These are phyloP conservation scores for Coemansia umbellata DNA, from an alignment of 192 early-diverging fungal genomes.

Conservation along the genomic window DNA sequence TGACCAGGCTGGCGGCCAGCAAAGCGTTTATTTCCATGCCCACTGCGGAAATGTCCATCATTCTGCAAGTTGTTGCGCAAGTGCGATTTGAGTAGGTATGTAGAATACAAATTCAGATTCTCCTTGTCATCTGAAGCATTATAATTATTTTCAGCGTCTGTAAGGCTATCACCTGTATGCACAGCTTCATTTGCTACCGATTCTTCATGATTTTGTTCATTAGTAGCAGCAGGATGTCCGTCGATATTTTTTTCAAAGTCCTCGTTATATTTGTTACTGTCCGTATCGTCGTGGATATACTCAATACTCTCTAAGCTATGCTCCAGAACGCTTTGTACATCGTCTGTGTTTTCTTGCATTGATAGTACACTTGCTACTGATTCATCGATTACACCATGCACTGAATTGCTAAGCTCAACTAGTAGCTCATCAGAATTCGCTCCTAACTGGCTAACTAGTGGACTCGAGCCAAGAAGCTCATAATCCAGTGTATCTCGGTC, in stretches of 20 bases:
- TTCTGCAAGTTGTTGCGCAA: constrained; percentile 39
- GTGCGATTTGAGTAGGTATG: constrained; percentile 48
- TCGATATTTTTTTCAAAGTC: neutral
- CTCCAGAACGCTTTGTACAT: neutral
- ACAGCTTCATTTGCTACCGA: too few species aligned
- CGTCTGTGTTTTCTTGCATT: neutral
- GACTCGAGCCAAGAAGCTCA: constrained; percentile 43
- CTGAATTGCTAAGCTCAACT: constrained; percentile 29
- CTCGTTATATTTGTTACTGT: neutral
- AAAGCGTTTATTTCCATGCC: constrained; percentile 7
- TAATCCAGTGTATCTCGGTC: constrained; percentile 21
- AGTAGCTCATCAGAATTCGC: constrained; percentile 31
- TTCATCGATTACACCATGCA: constrained; percentile 22
- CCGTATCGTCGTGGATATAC: neutral
- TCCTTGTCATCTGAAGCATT: constrained; percentile 1
- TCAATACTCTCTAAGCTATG: neutral
- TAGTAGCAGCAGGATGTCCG: too few species aligned
- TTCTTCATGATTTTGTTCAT: too few species aligned
- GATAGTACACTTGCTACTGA: neutral
- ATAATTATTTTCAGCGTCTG: neutral
- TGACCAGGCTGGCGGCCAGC: constrained; percentile 13
- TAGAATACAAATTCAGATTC: constrained; percentile 32
- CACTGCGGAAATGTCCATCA: neutral
- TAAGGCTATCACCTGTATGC: too few species aligned
- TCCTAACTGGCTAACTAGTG: constrained; percentile 29